These are phyloP conservation scores for Paraglomus occultum DNA, from an alignment of 192 early-diverging fungal species.

Conservation along the genomic window DNA sequence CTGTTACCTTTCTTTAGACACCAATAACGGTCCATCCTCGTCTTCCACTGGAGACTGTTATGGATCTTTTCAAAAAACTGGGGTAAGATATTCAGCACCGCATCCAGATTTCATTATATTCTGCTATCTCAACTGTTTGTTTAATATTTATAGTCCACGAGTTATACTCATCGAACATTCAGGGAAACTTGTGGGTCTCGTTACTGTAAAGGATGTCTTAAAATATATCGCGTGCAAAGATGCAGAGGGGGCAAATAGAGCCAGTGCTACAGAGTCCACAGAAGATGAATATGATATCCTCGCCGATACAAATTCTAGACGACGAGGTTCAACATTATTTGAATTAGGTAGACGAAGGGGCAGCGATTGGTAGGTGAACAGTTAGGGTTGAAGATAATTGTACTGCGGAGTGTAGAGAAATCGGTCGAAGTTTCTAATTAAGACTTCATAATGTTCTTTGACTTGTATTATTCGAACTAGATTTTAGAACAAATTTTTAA, in stretches of 20 bases:
- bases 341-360: no score
- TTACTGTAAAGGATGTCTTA: conserved; percentile 77
- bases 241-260: conserved; percentile 29
- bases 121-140: background rate
- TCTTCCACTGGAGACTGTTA: conserved; percentile 66
- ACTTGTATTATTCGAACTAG: no score
- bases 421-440: no score
- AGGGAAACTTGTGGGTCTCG: conserved; percentile 62
- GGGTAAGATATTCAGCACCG: conserved; percentile 40
- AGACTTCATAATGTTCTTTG: no score
- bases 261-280: background rate
- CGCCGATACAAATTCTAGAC: background rate
- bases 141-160: conserved; percentile 48
- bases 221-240: conserved; percentile 55
- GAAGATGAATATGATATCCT: background rate
- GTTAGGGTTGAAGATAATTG: no score
- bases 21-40: conserved; percentile 71
- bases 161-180: conserved; percentile 65
- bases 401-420: no score
- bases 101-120: background rate
- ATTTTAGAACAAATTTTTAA: no score
- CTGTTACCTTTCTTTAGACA: conserved; percentile 46
- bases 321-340: no score
- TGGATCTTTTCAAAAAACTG: conserved; percentile 84
- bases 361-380: no score